Percentiles rank a stretch among this genome's conserved stretches.
Conservation (phyloP, 2,329 filamentous ascomycete species). For the Mycosphaerella sp. region DNA sequence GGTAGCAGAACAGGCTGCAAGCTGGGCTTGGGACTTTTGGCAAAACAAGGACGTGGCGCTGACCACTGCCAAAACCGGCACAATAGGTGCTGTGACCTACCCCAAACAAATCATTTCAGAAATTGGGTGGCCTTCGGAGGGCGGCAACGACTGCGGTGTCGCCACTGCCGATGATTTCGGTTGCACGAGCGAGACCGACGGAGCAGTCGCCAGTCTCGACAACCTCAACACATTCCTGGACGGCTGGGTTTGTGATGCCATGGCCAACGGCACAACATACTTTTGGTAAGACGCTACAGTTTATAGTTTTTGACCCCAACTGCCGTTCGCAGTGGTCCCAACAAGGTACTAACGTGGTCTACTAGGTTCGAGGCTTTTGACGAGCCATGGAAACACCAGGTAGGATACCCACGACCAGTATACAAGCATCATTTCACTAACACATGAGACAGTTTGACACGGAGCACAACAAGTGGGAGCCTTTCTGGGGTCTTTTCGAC, state of each 20-base stretch:
- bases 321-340: constrained; percentile 4
- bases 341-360: constrained; percentile 7
- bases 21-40: constrained; percentile 84
- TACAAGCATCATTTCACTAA: background rate
- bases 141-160: constrained; percentile 69
- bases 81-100: constrained; percentile 29
- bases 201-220: constrained; percentile 68
- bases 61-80: constrained; percentile 44
- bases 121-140: constrained; percentile 81
- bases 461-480: constrained; percentile 71
- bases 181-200: constrained; percentile 52
- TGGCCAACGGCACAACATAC: constrained; percentile 80
- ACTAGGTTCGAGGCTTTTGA: constrained; percentile 82
- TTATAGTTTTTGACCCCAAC: background rate
- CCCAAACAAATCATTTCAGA: constrained; percentile 63
- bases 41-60: constrained; percentile 58
- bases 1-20: constrained; percentile 58
- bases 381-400: constrained; percentile 85
- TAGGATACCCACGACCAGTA: constrained; percentile 44
- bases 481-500: constrained; percentile 87
- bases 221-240: constrained; percentile 83
- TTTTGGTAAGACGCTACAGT: constrained; percentile 61
- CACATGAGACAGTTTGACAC: constrained; percentile 26
- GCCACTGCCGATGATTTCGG: constrained; percentile 27
- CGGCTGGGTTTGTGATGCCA: constrained; percentile 73